Evolutionary conservation across 192 early-diverging fungal genomes (phyloP), one percentile per base, ranked within the genome.

Genomic region (Coemansia sp.): DNA sequence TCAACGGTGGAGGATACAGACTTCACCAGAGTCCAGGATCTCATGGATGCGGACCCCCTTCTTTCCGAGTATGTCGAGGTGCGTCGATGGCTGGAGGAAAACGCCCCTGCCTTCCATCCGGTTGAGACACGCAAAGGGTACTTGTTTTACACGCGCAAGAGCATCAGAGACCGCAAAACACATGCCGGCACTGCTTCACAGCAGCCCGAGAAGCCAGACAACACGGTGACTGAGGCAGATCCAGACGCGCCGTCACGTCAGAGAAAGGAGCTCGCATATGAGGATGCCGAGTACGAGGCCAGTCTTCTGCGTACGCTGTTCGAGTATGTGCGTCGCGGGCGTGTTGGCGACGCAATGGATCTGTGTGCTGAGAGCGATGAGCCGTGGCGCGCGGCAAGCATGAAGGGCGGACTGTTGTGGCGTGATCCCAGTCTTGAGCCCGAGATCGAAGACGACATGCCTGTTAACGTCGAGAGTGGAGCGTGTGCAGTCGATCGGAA

Each of bases 311-410:
- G 82, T 58, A 87, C 93, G 12, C 79, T 93, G 8, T 95, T 83
- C 80, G 87, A 90, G 64, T 93, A 90, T 66, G 81, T 94, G 45
- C 86, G 94, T 8, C 83, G 95, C 19, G 95, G 95, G 14, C 71
- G 86, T 38, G 42, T 87, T 13, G 76, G 77, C 11, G 74, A 85
- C 16, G 93, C 92, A 2, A 84, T 90, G 65, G 85, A 91, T 10
- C 84, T 94, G 37, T 94, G 93, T 59, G 68, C 85, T 7, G 80
- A 89, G 48, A 86, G 86, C 65, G 89, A 89, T 60, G 89, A 95
- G 64, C 86, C 87, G 7, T 95, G 93, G 93, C 85, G 87, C 38
- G 91, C 93, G 8, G 94, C 94, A 2, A 88, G 86, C 68, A 72
- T 96, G 38, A 72, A 85, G 51, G 94, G 93, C 17, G 86, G 85